These are phyloP conservation scores for Acanthamoeba lenticulata DNA, from an alignment of 208 protist species.

Conservation along the genomic window DNA sequence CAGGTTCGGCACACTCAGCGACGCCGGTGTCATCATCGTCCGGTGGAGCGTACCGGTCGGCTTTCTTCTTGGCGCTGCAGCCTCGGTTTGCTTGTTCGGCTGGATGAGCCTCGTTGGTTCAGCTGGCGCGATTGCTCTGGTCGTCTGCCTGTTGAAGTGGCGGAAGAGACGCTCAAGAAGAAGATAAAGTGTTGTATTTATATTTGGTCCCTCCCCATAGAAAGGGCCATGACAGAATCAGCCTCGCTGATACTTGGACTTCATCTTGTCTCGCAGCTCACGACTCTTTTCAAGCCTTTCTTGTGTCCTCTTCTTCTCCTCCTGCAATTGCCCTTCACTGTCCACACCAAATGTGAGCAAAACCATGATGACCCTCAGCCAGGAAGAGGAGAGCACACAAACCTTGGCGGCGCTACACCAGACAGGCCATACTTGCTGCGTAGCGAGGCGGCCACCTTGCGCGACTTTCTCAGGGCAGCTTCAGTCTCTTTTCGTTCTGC, in stretches of 20 bases:
- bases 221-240: no score
- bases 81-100: not conserved
- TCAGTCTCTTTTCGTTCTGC: constrained; percentile 2
- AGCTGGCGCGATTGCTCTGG: no score
- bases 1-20: not conserved
- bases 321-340: not conserved
- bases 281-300: constrained; percentile 1
- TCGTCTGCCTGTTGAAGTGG: no score
- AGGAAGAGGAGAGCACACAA: not conserved
- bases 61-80: not conserved
- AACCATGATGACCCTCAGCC: not conserved
- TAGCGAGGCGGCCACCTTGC: not conserved
- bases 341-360: not conserved
- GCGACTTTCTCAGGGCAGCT: not conserved
- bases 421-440: not conserved
- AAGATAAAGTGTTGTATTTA: no score
- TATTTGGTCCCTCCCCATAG: no score
- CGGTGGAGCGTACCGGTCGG: not conserved
- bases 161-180: no score
- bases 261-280: not conserved
- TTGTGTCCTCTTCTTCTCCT: not conserved
- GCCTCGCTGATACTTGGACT: constrained; percentile 19
- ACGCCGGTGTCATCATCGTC: not conserved
- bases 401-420: not conserved
- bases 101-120: constrained; percentile 19